Conservation (phyloP, 1,139 yeast genomes). For the Geotrichum candidum region DNA sequence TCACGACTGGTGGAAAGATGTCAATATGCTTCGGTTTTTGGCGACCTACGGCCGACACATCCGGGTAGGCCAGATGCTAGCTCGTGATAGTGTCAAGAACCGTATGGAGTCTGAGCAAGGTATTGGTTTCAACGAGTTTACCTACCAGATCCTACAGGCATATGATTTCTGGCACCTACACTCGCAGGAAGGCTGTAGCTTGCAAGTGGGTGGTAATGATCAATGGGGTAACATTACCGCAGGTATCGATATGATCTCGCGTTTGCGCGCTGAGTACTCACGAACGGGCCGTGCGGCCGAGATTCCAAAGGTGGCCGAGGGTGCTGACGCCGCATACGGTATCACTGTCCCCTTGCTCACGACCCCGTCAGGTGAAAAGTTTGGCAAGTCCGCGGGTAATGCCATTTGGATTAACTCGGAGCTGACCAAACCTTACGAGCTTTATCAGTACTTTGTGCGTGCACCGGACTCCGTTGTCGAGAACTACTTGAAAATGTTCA, state of each 20-base stretch:
- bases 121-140: conserved; percentile 86
- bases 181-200: conserved; percentile 50
- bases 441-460: conserved; percentile 81
- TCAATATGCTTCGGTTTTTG: conserved; percentile 70
- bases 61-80: conserved; percentile 80
- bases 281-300: conserved; percentile 8
- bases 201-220: conserved; percentile 95
- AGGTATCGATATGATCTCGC: conserved; percentile 78
- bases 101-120: conserved; percentile 67
- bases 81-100: conserved; percentile 78
- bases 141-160: conserved; percentile 89
- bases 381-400: conserved; percentile 96
- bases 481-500: conserved; percentile 65
- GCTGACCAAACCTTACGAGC: conserved; percentile 70
- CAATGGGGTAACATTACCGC: conserved; percentile 99
- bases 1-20: conserved; percentile 77
- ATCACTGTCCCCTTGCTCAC: conserved; percentile 86
- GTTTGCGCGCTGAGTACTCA: conserved; percentile 38
- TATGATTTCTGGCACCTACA: conserved; percentile 86
- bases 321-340: conserved; percentile 48
- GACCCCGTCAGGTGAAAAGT: conserved; percentile 85
- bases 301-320: conserved; percentile 6
- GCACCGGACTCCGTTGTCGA: conserved; percentile 73
- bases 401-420: conserved; percentile 78
- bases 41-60: conserved; percentile 73